Evolutionary conservation across 2,329 filamentous ascomycete genomes (phyloP).

Genomic region (Clonostachys byssicola): DNA sequence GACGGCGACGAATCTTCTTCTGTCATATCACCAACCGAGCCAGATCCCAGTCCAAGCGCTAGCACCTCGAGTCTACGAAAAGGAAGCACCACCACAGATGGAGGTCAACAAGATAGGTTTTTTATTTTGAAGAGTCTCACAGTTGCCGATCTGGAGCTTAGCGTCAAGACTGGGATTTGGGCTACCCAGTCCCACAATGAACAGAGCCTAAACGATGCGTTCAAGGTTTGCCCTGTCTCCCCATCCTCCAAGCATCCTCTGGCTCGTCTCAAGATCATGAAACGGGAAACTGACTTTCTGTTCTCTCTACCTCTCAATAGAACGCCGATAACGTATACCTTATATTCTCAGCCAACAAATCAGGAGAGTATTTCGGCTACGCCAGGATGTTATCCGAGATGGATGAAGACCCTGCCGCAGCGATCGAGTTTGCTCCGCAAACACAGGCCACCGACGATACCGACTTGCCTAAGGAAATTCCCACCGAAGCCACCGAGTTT

Average conservation of each 20-base stretch:
- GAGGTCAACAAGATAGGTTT: slow-evolving; percentile 62
- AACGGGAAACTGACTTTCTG: too few species aligned
- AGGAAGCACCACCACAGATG: neutral
- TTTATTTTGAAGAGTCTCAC: slow-evolving; percentile 94
- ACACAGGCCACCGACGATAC: slow-evolving; percentile 52
- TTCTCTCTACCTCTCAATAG: slow-evolving; percentile 34
- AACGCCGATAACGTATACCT: slow-evolving; percentile 80
- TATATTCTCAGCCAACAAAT: slow-evolving; percentile 95
- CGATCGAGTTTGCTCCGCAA: slow-evolving; percentile 66
- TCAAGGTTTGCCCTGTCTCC: slow-evolving; percentile 52
- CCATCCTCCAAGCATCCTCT: neutral
- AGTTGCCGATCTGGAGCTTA: slow-evolving; percentile 82
- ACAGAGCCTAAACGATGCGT: slow-evolving; percentile 75
- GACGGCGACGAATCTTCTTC: neutral
- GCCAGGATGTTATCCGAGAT: slow-evolving; percentile 86
- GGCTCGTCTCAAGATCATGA: too few species aligned
- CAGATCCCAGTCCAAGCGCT: neutral
- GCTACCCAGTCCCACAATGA: slow-evolving; percentile 95
- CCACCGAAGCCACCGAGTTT: slow-evolving; percentile 72
- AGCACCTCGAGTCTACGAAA: too few species aligned
- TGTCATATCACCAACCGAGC: neutral
- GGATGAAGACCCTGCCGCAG: slow-evolving; percentile 67
- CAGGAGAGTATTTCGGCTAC: slow-evolving; percentile 94
- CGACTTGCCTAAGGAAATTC: slow-evolving; percentile 74
- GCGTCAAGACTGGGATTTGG: slow-evolving; percentile 85